These are phyloP conservation scores for Biancaea sappan DNA, from an alignment of 306 rosid genomes.

Conservation along the genomic window DNA sequence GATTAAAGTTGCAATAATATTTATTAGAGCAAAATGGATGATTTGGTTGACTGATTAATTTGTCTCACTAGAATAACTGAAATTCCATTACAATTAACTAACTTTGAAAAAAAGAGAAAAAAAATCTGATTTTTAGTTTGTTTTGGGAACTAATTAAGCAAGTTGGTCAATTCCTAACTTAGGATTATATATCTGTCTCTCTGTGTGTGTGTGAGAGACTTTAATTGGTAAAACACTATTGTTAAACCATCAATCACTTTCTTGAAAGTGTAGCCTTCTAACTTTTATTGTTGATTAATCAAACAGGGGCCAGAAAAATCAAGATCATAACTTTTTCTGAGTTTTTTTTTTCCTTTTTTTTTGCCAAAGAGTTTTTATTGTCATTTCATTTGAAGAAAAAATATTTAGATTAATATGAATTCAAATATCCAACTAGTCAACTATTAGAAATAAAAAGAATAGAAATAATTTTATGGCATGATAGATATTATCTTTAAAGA, in stretches of 20 bases:
- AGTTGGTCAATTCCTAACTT: constrained; percentile 36
- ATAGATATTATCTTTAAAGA: too few relatives aligned
- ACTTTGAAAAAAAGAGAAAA: background rate
- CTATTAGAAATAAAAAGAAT: too few relatives aligned
- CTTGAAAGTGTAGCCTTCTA: constrained; percentile 28
- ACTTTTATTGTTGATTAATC: constrained; percentile 21
- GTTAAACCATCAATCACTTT: constrained; percentile 49
- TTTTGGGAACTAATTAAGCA: constrained; percentile 19
- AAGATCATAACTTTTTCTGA: background rate
- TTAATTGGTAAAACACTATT: constrained; percentile 1
- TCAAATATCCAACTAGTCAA: too few relatives aligned
- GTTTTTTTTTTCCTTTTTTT: too few relatives aligned
- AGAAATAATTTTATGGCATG: too few relatives aligned
- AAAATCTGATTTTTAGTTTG: background rate
- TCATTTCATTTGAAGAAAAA: too few relatives aligned
- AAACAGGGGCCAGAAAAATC: background rate
- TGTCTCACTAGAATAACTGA: constrained; percentile 20
- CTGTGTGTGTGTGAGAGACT: too few relatives aligned
- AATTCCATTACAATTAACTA: background rate
- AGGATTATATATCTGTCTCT: constrained; percentile 30
- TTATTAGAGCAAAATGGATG: constrained; percentile 1
- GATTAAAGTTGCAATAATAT: constrained; percentile 10
- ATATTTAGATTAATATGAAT: too few relatives aligned
- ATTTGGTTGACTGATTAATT: constrained; percentile 13
- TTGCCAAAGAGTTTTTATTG: too few relatives aligned